These are phyloP conservation scores for Leccinum fuscescens DNA, from an alignment of 1,284 basidiomycete genomes.

Conservation along the genomic window DNA sequence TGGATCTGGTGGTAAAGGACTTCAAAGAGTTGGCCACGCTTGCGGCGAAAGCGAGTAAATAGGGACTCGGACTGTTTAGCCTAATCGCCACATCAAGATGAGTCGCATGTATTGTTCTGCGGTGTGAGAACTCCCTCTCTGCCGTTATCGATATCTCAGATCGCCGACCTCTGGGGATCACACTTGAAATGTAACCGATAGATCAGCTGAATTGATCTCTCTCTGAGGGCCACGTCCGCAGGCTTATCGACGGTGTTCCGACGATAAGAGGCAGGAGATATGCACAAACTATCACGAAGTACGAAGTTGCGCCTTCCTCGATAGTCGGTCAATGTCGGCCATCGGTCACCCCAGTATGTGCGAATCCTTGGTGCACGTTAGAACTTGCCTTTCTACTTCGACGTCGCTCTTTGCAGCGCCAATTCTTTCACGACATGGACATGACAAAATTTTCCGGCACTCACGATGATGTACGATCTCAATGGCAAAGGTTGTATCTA, in stretches of 20 bases:
- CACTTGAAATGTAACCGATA: too few relatives aligned
- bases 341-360: not conserved
- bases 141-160: too few relatives aligned
- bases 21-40: slow-evolving; percentile 42
- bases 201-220: too few relatives aligned
- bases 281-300: too few relatives aligned
- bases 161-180: too few relatives aligned
- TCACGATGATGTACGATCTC: not conserved
- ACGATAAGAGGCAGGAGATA: too few relatives aligned
- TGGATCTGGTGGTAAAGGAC: slow-evolving; percentile 46
- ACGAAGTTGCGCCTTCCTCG: too few relatives aligned
- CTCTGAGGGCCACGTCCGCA: too few relatives aligned
- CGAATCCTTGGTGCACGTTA: not conserved
- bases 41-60: slow-evolving; percentile 14
- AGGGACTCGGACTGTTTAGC: not conserved
- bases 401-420: not conserved
- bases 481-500: not conserved
- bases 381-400: not conserved
- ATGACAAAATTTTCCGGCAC: not conserved
- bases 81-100: too few relatives aligned
- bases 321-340: not conserved
- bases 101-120: not conserved
- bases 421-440: not conserved
- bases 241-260: too few relatives aligned
- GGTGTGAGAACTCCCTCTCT: too few relatives aligned